Conservation (phyloP, 495 filamentous ascomycete species). For the Penicillium pulvis region DNA sequence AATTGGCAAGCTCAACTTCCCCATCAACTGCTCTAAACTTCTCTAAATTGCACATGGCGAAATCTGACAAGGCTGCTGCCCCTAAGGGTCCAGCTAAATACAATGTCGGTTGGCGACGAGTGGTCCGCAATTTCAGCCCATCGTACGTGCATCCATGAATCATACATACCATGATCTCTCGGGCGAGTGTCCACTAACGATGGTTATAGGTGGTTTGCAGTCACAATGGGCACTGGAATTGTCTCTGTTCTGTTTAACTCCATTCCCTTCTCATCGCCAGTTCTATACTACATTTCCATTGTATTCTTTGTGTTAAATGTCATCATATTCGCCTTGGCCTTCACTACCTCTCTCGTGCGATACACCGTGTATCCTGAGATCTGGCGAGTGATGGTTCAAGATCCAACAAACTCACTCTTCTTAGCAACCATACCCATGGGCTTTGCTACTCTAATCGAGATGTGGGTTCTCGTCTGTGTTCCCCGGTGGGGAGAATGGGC, state of each 20-base stretch:
- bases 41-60: not conserved
- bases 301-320: conserved; percentile 49
- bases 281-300: conserved; percentile 42
- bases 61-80: not conserved
- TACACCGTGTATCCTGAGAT: conserved; percentile 50
- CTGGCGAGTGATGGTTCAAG: conserved; percentile 48
- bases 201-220: conserved; percentile 42
- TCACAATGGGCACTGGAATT: conserved; percentile 55
- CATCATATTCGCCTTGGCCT: conserved; percentile 41
- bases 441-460: conserved; percentile 53
- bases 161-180: not conserved
- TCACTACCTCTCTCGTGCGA: conserved; percentile 42
- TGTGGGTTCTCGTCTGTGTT: conserved; percentile 48
- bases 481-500: conserved; percentile 43
- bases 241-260: conserved; percentile 46
- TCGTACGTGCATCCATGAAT: conserved; percentile 32
- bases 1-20: not conserved
- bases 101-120: conserved; percentile 42
- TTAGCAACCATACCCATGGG: conserved; percentile 52
- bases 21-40: not conserved
- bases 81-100: conserved; percentile 19
- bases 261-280: conserved; percentile 39
- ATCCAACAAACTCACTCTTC: conserved; percentile 49
- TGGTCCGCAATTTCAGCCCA: conserved; percentile 51
- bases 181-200: conserved; percentile 4